Evolutionary conservation across 139 green algal genomes (phyloP), one percentile per base, ranked within the genome.

Genomic region (Picochlorum sp.): DNA sequence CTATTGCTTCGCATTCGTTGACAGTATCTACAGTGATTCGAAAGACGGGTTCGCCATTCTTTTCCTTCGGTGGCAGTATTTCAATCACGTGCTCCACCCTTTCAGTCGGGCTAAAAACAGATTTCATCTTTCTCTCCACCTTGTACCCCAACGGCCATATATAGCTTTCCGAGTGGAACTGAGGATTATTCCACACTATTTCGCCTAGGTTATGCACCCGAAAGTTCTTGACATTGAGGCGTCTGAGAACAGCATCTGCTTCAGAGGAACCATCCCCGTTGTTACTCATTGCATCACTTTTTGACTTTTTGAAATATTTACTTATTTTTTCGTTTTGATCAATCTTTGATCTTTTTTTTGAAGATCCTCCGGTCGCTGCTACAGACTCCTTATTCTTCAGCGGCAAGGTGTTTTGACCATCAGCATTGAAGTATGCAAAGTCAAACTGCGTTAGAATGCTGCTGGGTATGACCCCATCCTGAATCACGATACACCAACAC

Each of bases 131-230:
- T 10, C 73, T 73, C 18, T 44, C 59, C 5, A 74, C 71, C 16
- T 20, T 56, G 52, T 80, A 92, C n/a, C 86, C 86, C 20, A 84
- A 49, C 3, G 85, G 86, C 50, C 68, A 92, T 50, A 92, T 83
- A 69, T 73, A 64, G 68, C 80, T 77, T 49, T 83, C 79, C 15
- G 59, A 69, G 64, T 92, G 86, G 70, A 87, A 92, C 6, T 13
- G 51, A 16, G 81, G 81, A 67, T 85, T 73, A 23, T 88, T 41
- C 62, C 64, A 88, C 54, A 89, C 77, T 45, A 92, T 74, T 24
- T 67, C 34, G 0, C 86, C 86, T 38, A 92, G 76, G 2, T 23
- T 49, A 61, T 79, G 21, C 58, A 92, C 61, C n/a, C 13, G 20
- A 4, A 70, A 26, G 0, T 37, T 13, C 18, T 47, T 26, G 60